Conservation (phyloP, 805 yeast genomes). For the Myxozyma melibiosi region DNA sequence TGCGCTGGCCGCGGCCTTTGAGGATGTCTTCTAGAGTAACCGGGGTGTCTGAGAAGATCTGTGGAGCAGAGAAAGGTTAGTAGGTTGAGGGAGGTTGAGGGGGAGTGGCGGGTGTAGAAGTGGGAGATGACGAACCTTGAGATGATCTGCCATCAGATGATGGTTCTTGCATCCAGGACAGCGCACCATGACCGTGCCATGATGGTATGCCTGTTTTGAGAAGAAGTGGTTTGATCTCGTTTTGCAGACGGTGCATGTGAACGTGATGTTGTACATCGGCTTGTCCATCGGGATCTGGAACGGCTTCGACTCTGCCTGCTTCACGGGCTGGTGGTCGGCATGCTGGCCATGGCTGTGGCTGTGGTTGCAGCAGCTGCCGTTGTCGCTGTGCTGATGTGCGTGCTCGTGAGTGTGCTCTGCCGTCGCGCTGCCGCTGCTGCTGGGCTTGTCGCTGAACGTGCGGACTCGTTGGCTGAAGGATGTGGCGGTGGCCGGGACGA, state of each 20-base stretch:
- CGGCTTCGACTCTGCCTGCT: conserved; percentile 8
- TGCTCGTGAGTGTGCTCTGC: not conserved
- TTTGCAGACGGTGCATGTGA: conserved; percentile 87
- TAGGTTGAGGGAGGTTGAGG: not conserved
- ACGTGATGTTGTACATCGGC: conserved; percentile 83
- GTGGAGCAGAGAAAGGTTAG: not conserved
- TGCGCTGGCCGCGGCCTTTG: conserved; percentile 13
- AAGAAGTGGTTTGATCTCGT: conserved; percentile 85
- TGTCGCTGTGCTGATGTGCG: not conserved
- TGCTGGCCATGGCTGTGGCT: conserved; percentile 8
- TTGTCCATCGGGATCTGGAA: conserved; percentile 52
- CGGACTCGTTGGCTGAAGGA: no score
- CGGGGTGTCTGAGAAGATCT: conserved; percentile 25
- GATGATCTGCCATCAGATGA: conserved; percentile 88
- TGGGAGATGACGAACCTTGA: conserved; percentile 48
- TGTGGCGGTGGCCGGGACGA: conserved; percentile 1
- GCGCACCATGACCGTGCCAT: conserved; percentile 83
- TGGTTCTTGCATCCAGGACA: conserved; percentile 90
- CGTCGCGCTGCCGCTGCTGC: no score
- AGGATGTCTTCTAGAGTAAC: conserved; percentile 27
- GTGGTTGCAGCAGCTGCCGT: conserved; percentile 3
- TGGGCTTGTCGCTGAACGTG: no score
- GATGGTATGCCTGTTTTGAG: conserved; percentile 86
- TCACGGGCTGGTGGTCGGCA: conserved; percentile 4
- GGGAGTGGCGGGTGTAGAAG: not conserved